phyloP scores from a whole-genome alignment of 768 basidiomycete species.

The Mycena metata region DNA sequence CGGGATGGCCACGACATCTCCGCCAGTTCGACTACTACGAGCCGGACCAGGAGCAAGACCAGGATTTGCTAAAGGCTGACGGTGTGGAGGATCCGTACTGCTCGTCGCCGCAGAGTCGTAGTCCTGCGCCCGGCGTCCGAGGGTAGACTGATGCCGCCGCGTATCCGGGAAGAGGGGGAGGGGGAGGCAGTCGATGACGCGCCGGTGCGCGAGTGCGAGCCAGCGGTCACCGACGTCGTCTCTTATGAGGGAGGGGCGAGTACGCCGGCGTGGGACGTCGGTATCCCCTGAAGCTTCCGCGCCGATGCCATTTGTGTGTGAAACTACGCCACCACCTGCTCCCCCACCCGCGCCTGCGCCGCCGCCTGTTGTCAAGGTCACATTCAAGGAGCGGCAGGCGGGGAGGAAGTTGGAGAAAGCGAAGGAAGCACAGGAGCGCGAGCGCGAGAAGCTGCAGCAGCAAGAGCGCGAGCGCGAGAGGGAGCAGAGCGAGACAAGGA shows the following conservation, averaged over 20 bases:
- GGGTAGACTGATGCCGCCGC: slow-evolving; percentile 1
- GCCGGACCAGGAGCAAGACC: neutral
- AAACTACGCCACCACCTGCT: slow-evolving; percentile 2
- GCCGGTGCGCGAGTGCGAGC: neutral
- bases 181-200: neutral
- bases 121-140: slow-evolving; percentile 26
- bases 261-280: no score
- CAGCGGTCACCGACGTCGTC: neutral
- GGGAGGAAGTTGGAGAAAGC: slow-evolving; percentile 1
- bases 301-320: slow-evolving; percentile 1
- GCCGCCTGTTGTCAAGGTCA: slow-evolving; percentile 7
- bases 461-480: slow-evolving; percentile 16
- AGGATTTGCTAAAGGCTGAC: neutral
- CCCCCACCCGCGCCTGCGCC: no score
- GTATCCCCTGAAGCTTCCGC: slow-evolving; percentile 1
- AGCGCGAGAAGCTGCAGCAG: slow-evolving; percentile 9
- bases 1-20: neutral
- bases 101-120: slow-evolving; percentile 28
- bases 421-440: slow-evolving; percentile 3
- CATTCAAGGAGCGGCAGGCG: slow-evolving; percentile 29
- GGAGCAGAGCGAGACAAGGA: neutral
- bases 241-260: no score
- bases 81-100: slow-evolving; percentile 30
- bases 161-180: neutral
- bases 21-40: neutral